Conservation (phyloP, 257 asterid genomes). For the Haberlea rhodopensis region DNA sequence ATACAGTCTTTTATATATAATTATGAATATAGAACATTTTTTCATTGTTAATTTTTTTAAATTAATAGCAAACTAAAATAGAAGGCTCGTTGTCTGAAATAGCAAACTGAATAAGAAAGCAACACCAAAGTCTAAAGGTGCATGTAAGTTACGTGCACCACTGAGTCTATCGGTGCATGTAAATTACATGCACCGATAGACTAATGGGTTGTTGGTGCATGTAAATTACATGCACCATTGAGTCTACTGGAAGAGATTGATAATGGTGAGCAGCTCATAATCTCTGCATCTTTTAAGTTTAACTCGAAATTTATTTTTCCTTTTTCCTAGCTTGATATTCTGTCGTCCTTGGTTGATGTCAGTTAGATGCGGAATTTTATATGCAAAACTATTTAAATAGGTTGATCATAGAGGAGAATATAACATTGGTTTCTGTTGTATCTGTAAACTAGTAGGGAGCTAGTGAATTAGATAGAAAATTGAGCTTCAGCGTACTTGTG, state of each 20-base stretch:
- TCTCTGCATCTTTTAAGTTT: constrained; percentile 24
- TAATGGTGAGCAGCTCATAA: constrained; percentile 20
- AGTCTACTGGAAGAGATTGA: constrained; percentile 28
- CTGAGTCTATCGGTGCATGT: too few relatives aligned
- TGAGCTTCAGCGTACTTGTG: not conserved
- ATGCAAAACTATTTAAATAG: constrained; percentile 28
- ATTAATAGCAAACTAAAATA: too few relatives aligned
- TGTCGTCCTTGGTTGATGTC: constrained; percentile 26
- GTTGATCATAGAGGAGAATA: constrained; percentile 32
- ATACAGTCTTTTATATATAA: too few relatives aligned
- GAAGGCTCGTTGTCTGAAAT: too few relatives aligned
- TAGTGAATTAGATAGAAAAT: constrained; percentile 19
- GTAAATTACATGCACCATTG: too few relatives aligned
- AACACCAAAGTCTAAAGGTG: too few relatives aligned
- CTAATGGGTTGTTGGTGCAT: too few relatives aligned
- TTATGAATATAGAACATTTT: too few relatives aligned
- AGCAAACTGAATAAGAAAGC: too few relatives aligned
- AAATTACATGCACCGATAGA: too few relatives aligned
- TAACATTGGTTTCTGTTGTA: constrained; percentile 23
- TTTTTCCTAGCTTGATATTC: constrained; percentile 25
- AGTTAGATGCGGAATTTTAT: constrained; percentile 21
- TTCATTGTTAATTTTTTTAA: too few relatives aligned
- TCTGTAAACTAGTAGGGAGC: constrained; percentile 31
- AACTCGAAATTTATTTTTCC: constrained; percentile 11
- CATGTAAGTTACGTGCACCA: too few relatives aligned